Conservation (phyloP, 768 basidiomycete species). For the Lentinula detonsa region DNA sequence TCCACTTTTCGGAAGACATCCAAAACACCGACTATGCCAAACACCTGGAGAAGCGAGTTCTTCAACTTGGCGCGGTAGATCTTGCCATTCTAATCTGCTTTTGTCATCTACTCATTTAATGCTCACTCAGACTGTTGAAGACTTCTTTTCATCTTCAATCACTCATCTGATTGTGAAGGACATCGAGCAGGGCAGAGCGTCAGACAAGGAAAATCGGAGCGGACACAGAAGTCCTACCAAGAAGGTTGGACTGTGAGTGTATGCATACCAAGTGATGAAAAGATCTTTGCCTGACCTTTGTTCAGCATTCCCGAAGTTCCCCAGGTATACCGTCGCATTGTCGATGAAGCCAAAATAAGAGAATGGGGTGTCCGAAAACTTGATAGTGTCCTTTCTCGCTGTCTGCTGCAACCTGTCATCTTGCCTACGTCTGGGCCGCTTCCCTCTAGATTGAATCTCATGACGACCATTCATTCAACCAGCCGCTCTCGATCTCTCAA, state of each 20-base stretch:
- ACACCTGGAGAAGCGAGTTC: slow-evolving; percentile 48
- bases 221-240: slow-evolving; percentile 62
- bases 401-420: slow-evolving; percentile 32
- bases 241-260: slow-evolving; percentile 45
- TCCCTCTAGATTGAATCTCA: slow-evolving; percentile 17
- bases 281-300: not conserved
- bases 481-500: slow-evolving; percentile 45
- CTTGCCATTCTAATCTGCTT: not conserved
- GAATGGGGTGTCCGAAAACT: slow-evolving; percentile 70
- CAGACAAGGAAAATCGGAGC: slow-evolving; percentile 65
- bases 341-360: slow-evolving; percentile 69
- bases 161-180: slow-evolving; percentile 85
- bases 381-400: slow-evolving; percentile 66
- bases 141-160: slow-evolving; percentile 82
- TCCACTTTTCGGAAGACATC: slow-evolving; percentile 35
- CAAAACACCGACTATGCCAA: slow-evolving; percentile 40
- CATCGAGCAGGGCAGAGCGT: slow-evolving; percentile 30
- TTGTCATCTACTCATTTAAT: not conserved
- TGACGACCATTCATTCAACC: slow-evolving; percentile 23
- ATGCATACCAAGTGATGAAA: slow-evolving; percentile 12
- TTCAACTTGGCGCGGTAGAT: slow-evolving; percentile 75
- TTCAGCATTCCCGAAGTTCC: not conserved
- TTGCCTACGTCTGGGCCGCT: slow-evolving; percentile 15
- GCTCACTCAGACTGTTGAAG: slow-evolving; percentile 69
- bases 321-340: slow-evolving; percentile 31